Percentiles rank a stretch among this genome's conserved stretches.
phyloP scores from a whole-genome alignment of 495 filamentous ascomycete genomes.

The Haplographium delicatum region DNA sequence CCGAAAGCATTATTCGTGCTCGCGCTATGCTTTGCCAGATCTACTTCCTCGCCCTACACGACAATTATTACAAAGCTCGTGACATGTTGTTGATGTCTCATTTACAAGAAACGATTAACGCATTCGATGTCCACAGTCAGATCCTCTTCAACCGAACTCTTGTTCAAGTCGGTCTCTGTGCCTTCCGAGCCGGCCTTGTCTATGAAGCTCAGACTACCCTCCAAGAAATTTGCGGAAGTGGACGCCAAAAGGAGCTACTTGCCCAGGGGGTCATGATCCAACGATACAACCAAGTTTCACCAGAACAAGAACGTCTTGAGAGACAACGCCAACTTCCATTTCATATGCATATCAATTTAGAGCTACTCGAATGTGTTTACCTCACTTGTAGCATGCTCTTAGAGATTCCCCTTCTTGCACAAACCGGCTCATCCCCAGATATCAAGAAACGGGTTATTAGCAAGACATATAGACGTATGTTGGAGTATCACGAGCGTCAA shows the following conservation, averaged over 20 bases:
- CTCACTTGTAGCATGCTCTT: slow-evolving; percentile 98
- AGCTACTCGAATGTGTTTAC: slow-evolving; percentile 96
- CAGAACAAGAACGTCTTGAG: slow-evolving; percentile 95
- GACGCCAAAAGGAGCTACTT: slow-evolving; percentile 93
- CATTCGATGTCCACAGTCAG: slow-evolving; percentile 92
- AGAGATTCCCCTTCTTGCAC: slow-evolving; percentile 94
- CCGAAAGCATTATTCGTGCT: slow-evolving; percentile 91
- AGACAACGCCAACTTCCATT: slow-evolving; percentile 95
- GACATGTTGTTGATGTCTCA: slow-evolving; percentile 99
- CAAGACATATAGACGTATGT: slow-evolving; percentile 98
- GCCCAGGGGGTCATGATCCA: slow-evolving; percentile 98
- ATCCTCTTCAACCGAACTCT: slow-evolving; percentile 98
- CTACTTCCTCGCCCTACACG: slow-evolving; percentile 95
- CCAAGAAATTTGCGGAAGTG: slow-evolving; percentile 95
- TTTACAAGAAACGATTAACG: slow-evolving; percentile 89
- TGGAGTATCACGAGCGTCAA: slow-evolving; percentile 98
- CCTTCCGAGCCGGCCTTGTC: slow-evolving; percentile 92
- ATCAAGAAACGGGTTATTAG: slow-evolving; percentile 97
- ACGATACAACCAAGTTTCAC: slow-evolving; percentile 87
- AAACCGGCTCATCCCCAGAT: slow-evolving; percentile 92
- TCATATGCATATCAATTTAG: slow-evolving; percentile 99
- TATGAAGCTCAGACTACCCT: slow-evolving; percentile 97
- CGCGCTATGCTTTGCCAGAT: slow-evolving; percentile 98
- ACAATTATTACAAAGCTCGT: slow-evolving; percentile 93
- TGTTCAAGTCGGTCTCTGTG: slow-evolving; percentile 96